Evolutionary conservation across 495 filamentous ascomycete species (phyloP), one percentile per base, ranked within the genome.

Genomic region (Penicillium flavigenum): DNA sequence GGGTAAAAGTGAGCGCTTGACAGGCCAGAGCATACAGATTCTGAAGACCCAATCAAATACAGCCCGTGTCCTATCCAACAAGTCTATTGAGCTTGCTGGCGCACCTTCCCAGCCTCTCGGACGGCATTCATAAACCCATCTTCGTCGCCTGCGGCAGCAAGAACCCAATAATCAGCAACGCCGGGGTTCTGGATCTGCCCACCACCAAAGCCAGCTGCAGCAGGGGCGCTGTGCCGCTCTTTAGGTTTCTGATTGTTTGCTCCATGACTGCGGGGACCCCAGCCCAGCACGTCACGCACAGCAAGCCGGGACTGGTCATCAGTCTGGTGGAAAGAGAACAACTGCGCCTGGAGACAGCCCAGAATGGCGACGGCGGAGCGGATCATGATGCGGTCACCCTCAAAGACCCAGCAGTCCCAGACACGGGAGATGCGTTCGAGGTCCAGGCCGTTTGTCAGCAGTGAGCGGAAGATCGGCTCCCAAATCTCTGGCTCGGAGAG

Each of bases 361-460:
- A 96, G 71, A 32, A 90, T 67, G 4, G 87, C 94, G 5, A 97
- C 85, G 1, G 83, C 88, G 0, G 89, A 85, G 3, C 93, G 82
- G 22, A 97, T 84, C 11, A 96, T 77, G 14, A 91, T 79, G 9
- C 83, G 79, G 63, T 98, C 94, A 3, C 92, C 92, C 68, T 98
- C 94, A 56, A 98, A 96, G 2, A 93, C 87, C 76, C 91, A 94
- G 26, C 96, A 88, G 66, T 98, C 94, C 91, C 91, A 97, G 4
- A 98, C 76, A 11, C 94, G 81, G 29, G 85, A 85, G 12, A 84
- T 84, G 51, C 87, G 81, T 60, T 96, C 93, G 3, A 96, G 72
- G n/a, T 79, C 75, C 3, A 88, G 72, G 14, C 77, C 75, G 55
- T 79, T 77, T 5, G 81, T 79, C 52, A 87, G 81, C 19, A 87